Percentiles rank a stretch among this genome's conserved stretches.
These are phyloP conservation scores for Phlegmacium glaucopus DNA, from an alignment of 768 basidiomycete species.

Conservation along the genomic window DNA sequence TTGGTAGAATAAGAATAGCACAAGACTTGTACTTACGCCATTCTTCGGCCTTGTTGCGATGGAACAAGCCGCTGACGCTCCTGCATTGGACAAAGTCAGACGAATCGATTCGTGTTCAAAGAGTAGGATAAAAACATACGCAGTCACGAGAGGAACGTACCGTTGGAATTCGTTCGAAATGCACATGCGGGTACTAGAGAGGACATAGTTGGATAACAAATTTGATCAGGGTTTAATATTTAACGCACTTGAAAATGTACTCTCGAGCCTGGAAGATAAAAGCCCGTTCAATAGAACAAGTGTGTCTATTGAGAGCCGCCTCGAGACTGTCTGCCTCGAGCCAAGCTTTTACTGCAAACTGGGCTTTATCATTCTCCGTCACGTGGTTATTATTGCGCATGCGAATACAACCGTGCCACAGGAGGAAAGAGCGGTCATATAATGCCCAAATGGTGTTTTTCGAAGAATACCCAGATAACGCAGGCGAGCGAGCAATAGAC, in stretches of 20 bases:
- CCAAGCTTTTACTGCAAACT: slow-evolving; percentile 69
- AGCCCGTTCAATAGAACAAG: slow-evolving; percentile 62
- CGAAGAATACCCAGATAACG: slow-evolving; percentile 28
- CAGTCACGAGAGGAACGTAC: slow-evolving; percentile 55
- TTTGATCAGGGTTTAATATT: slow-evolving; percentile 2
- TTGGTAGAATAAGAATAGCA: slow-evolving; percentile 1
- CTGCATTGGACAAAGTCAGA: slow-evolving; percentile 20
- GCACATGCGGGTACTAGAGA: slow-evolving; percentile 59
- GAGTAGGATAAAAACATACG: slow-evolving; percentile 33
- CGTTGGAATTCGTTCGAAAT: slow-evolving; percentile 69
- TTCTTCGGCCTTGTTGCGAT: slow-evolving; percentile 57
- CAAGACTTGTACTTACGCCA: slow-evolving; percentile 51
- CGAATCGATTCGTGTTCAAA: neutral
- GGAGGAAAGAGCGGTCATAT: slow-evolving; percentile 61
- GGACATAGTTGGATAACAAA: slow-evolving; percentile 4
- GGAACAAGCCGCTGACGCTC: slow-evolving; percentile 42
- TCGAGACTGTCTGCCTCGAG: slow-evolving; percentile 67
- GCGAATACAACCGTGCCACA: slow-evolving; percentile 72
- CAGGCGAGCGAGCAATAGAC: slow-evolving; percentile 38
- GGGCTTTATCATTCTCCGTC: slow-evolving; percentile 49
- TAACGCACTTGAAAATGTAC: slow-evolving; percentile 70
- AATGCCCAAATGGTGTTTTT: slow-evolving; percentile 79
- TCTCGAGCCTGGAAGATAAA: slow-evolving; percentile 71
- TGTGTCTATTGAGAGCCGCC: slow-evolving; percentile 56
- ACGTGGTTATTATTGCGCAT: slow-evolving; percentile 44